phyloP scores from a whole-genome alignment of 106 monocot genomes.

The Acorus calamus region DNA sequence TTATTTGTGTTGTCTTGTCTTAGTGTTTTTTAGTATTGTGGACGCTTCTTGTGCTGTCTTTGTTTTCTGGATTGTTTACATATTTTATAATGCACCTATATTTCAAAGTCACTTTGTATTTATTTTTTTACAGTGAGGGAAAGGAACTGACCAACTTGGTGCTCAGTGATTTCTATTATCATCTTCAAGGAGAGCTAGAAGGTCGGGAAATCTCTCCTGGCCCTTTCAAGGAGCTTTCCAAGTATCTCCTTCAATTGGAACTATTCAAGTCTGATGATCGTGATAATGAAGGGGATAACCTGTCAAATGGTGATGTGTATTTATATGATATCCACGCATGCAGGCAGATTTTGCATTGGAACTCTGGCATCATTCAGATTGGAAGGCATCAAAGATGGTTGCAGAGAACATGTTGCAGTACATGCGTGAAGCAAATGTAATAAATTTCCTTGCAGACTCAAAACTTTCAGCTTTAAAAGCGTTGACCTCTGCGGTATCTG shows the following conservation, averaged over 20 bases:
- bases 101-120: too few relatives aligned
- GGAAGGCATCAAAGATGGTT: slow-evolving; percentile 47
- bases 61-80: too few relatives aligned
- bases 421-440: slow-evolving; percentile 59
- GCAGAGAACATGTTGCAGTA: slow-evolving; percentile 43
- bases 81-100: too few relatives aligned
- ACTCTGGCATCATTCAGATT: slow-evolving; percentile 55
- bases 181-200: slow-evolving; percentile 66
- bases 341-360: slow-evolving; percentile 43
- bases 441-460: slow-evolving; percentile 32
- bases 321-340: slow-evolving; percentile 46
- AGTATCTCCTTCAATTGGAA: slow-evolving; percentile 47
- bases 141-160: slow-evolving; percentile 30
- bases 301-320: slow-evolving; percentile 4
- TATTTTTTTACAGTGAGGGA: slow-evolving; percentile 36
- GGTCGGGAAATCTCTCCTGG: slow-evolving; percentile 68
- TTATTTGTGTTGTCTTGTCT: too few relatives aligned
- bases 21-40: too few relatives aligned
- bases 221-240: slow-evolving; percentile 57
- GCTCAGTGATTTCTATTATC: slow-evolving; percentile 71
- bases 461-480: slow-evolving; percentile 50
- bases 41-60: too few relatives aligned
- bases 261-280: slow-evolving; percentile 26
- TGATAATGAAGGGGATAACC: slow-evolving; percentile 6
- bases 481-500: slow-evolving; percentile 31